Conservation (phyloP, 805 yeast species). For the Metschnikowia chrysomelidarum region DNA sequence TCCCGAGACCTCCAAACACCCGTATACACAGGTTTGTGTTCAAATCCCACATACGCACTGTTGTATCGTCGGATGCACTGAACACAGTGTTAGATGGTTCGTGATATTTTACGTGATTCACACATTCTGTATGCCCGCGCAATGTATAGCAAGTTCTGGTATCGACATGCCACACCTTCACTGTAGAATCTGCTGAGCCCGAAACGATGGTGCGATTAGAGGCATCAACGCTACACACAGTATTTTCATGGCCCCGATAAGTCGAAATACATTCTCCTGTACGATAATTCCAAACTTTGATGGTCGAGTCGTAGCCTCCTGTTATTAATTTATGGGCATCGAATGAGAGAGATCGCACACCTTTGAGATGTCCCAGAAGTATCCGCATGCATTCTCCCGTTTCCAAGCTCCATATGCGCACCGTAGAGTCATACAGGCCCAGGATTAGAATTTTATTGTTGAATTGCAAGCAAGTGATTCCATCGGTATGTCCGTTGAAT, state of each 20-base stretch:
- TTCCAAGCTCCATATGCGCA: constrained; percentile 89
- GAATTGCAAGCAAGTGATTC: constrained; percentile 84
- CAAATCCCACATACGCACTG: constrained; percentile 94
- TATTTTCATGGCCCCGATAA: constrained; percentile 86
- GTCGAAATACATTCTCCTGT: constrained; percentile 95
- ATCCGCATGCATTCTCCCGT: constrained; percentile 75
- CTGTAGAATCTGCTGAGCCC: constrained; percentile 89
- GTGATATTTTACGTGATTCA: constrained; percentile 85
- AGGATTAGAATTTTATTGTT: constrained; percentile 75
- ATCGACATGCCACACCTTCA: constrained; percentile 96
- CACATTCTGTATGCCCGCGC: constrained; percentile 92
- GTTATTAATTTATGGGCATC: constrained; percentile 89
- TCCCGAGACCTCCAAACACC: constrained; percentile 71
- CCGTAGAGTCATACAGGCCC: constrained; percentile 88
- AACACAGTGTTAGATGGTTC: constrained; percentile 73
- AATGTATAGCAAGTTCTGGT: constrained; percentile 88
- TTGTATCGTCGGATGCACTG: constrained; percentile 88
- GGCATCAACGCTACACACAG: constrained; percentile 83
- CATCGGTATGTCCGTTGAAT: constrained; percentile 82
- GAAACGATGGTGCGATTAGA: constrained; percentile 78
- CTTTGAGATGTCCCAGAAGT: constrained; percentile 85
- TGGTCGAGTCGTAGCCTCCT: constrained; percentile 87
- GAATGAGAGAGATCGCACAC: constrained; percentile 80
- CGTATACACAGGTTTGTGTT: constrained; percentile 73
- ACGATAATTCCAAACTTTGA: constrained; percentile 93